Evolutionary conservation across 176 grass and related monocot species (phyloP).

Genomic region (Ananas comosus): DNA sequence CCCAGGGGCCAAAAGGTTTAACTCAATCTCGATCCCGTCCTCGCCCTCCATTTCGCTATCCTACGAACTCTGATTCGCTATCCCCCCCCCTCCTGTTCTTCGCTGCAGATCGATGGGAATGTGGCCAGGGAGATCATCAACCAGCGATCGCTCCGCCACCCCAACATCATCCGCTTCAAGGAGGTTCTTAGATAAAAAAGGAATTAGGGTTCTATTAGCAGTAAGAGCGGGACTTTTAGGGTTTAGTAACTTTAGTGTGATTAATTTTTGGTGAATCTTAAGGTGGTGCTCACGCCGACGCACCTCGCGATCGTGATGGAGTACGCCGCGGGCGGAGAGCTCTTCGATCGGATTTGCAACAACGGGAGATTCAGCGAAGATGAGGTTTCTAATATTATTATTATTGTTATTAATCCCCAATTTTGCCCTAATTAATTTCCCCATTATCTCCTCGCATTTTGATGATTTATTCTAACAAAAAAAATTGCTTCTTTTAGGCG

Average conservation of each 20-base stretch:
- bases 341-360: slow-evolving; percentile 84
- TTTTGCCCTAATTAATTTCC: neutral
- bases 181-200: slow-evolving; percentile 23
- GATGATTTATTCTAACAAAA: neutral
- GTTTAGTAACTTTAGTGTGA: no score
- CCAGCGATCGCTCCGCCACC: slow-evolving; percentile 61
- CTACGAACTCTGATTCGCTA: neutral
- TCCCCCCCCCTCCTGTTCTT: neutral
- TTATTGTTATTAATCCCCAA: neutral
- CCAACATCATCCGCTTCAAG: slow-evolving; percentile 76
- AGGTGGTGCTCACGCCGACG: slow-evolving; percentile 80
- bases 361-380: slow-evolving; percentile 92
- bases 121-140: slow-evolving; percentile 80
- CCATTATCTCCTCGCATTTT: neutral
- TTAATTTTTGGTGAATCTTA: neutral
- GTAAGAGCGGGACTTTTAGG: neutral
- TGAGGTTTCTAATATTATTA: slow-evolving; percentile 33
- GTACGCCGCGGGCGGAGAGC: slow-evolving; percentile 82
- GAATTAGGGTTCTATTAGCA: neutral
- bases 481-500: slow-evolving; percentile 24
- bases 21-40: neutral
- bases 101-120: slow-evolving; percentile 59
- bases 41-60: neutral
- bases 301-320: slow-evolving; percentile 92
- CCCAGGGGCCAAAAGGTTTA: slow-evolving; percentile 55